Base-by-base conservation (phyloP, 345 rosid species). In the Salix viminalis region DNA sequence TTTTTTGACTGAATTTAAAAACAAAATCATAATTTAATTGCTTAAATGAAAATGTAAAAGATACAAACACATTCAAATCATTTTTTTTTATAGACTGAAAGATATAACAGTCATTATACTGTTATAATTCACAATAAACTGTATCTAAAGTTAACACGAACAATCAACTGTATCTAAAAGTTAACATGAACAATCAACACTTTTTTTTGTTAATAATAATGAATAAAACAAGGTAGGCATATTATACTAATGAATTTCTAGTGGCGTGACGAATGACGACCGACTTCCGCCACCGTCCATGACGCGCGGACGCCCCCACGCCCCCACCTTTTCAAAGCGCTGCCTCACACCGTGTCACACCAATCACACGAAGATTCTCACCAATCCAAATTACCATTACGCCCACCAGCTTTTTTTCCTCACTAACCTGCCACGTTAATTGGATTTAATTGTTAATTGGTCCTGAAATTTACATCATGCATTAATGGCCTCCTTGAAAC, bases 221-320 rank as follows among this genome's bases (percentile, higher is more conserved):
- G 36, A 56, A 21, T 58, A 72, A 52, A 50, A 39, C 10, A 39
- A 44, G 16, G 30, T 54, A 21, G 3, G 60, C 19, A 19, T 1
- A 21, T 54, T 19, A 21, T 21, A 54, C 24, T 54, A 23, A 2
- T 19, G 60, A 13, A 39, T 39, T 1, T 69, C 7, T 50, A 19
- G 69, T 67, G 2, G 37, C 37, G 67, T 72, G 84, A 77, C 75
- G 79, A 75, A 70, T 50, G 84, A 36, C 75, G 39, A 56, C 76
- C 74, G 82, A 28, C 82, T 24, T 72, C 37, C 26, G 34, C 30
- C 74, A 73, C 37, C 69, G 60, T 18, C 79, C 84, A 77, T 18
- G 67, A 65, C 85, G 84, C 78, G n/a, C 79, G 65, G 50, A 69
- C 18, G 23, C 60, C 69, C 37, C 72, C 30, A 28, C 30, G 30